Evolutionary conservation across 176 grass and related monocot species (phyloP), one percentile per base, ranked within the genome.

Genomic region (Oryza glumipatula): DNA sequence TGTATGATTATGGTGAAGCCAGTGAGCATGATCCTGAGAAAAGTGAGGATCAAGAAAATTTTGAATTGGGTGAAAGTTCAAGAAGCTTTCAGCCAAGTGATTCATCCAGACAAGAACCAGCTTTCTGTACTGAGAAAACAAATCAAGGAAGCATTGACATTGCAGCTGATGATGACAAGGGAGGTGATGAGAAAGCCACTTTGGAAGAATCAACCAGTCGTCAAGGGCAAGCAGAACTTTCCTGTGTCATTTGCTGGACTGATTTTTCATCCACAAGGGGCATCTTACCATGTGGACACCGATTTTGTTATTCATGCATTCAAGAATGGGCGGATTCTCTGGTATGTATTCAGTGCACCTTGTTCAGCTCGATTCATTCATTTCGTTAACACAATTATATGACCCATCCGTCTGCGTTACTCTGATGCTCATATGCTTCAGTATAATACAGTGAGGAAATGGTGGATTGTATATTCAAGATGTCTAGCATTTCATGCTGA

Each of bases 221-320:
- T 60, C 74, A 83, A 78, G 87, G 45, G 65, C 87, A 94, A 72
- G 46, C 38, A 30, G 91, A 88, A 51, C 73, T 98, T 77, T 98
- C 96, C 74, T 98, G 96, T 76, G 93, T 90, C 23, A 98, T 98
- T 88, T 95, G 96, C 68, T 98, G 85, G 93, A 98, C 96, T 44
- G 89, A 95, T 48, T 98, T 95, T 74, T 95, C 80, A 75, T 88
- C 91, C 67, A 85, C 77, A 66, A 93, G 96, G 78, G 96, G 91
- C 41, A 92, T 95, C 87, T 95, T 98, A 88, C 91, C 80, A 69
- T 98, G 96, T 87, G 93, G 96, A 47, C 96, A 98, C 78, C 76
- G 96, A 47, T 98, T 98, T 70, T 98, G 96, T 86, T 98, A 90
- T 76, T 88, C 88, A 70, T 98, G 96, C 87, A 98, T 98, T 76